A percentile compares a stretch with the other conserved stretches of the same genome.
Evolutionary conservation across 2,329 filamentous ascomycete genomes (phyloP).

Genomic region (Ascochyta koolunga): DNA sequence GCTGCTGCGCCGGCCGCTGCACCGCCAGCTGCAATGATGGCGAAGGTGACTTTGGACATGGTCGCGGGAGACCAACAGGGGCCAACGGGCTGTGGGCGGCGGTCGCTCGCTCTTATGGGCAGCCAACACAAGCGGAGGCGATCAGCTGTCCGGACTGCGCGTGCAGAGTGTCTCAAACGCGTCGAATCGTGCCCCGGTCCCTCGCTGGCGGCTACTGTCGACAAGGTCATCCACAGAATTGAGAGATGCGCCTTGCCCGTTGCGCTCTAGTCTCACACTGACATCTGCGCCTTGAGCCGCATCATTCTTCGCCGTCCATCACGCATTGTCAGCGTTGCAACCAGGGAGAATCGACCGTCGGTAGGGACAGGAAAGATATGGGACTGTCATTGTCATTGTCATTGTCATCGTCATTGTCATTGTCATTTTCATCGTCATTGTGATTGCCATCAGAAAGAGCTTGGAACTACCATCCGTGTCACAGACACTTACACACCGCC

Average conservation of each 20-base stretch:
- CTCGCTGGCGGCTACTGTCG: slow-evolving; percentile 9
- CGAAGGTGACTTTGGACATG: slow-evolving; percentile 60
- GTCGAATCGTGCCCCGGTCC: slow-evolving; percentile 33
- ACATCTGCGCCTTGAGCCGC: slow-evolving; percentile 12
- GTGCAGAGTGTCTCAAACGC: slow-evolving; percentile 46
- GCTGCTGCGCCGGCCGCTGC: slow-evolving; percentile 57
- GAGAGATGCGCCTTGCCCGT: slow-evolving; percentile 1
- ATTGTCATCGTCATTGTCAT: too few relatives aligned
- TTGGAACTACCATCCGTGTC: not conserved
- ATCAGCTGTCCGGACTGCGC: slow-evolving; percentile 42
- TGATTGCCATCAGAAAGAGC: not conserved
- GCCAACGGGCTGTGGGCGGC: not conserved
- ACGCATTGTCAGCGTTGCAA: not conserved
- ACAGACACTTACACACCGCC: not conserved
- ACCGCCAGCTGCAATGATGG: slow-evolving; percentile 55
- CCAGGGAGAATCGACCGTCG: not conserved
- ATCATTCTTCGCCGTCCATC: slow-evolving; percentile 5
- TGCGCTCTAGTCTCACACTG: slow-evolving; percentile 12
- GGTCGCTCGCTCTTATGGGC: slow-evolving; percentile 24
- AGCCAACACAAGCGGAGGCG: slow-evolving; percentile 7
- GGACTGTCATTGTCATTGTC: not conserved
- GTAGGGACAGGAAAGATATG: not conserved
- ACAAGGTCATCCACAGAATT: slow-evolving; percentile 15
- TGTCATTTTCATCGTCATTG: too few relatives aligned
- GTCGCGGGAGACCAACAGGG: slow-evolving; percentile 8